Conservation (phyloP, 2,329 filamentous ascomycete genomes). For the Byssochlamys sp. region DNA sequence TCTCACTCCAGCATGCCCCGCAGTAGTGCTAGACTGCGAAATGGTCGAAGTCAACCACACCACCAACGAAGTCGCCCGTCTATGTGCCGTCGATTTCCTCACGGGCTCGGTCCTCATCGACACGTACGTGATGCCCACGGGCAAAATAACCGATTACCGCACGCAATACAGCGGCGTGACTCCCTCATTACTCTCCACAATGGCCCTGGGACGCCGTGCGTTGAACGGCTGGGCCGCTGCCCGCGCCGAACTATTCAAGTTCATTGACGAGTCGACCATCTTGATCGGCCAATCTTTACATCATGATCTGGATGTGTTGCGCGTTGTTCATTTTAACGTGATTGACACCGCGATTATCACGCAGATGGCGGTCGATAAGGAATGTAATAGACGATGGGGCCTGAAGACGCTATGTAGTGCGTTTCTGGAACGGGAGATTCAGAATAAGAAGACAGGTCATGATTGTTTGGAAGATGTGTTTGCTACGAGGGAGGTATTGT, state of each 20-base stretch:
- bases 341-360: conserved; percentile 40
- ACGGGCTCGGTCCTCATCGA: conserved; percentile 40
- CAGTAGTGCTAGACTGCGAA: conserved; percentile 41
- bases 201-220: conserved; percentile 19
- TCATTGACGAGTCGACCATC: conserved; percentile 37
- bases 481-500: conserved; percentile 40
- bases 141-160: conserved; percentile 28
- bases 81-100: conserved; percentile 38
- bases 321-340: conserved; percentile 33
- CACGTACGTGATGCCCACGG: conserved; percentile 30
- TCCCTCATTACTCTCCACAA: conserved; percentile 18
- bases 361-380: conserved; percentile 19
- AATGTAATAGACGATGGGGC: conserved; percentile 17
- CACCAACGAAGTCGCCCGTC: conserved; percentile 23
- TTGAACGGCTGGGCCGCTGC: conserved; percentile 37
- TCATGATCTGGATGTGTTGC: conserved; percentile 37
- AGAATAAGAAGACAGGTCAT: conserved; percentile 29
- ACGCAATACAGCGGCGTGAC: conserved; percentile 34
- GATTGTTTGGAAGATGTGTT: conserved; percentile 43
- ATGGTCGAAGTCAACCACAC: conserved; percentile 34
- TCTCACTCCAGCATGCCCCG: conserved; percentile 9
- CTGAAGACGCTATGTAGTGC: conserved; percentile 28
- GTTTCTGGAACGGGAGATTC: conserved; percentile 30
- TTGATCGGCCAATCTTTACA: conserved; percentile 41
- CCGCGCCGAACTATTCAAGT: conserved; percentile 32